Conservation (phyloP, 164 flowering plant genomes). For the grape (Vitis vinifera) region DNA sequence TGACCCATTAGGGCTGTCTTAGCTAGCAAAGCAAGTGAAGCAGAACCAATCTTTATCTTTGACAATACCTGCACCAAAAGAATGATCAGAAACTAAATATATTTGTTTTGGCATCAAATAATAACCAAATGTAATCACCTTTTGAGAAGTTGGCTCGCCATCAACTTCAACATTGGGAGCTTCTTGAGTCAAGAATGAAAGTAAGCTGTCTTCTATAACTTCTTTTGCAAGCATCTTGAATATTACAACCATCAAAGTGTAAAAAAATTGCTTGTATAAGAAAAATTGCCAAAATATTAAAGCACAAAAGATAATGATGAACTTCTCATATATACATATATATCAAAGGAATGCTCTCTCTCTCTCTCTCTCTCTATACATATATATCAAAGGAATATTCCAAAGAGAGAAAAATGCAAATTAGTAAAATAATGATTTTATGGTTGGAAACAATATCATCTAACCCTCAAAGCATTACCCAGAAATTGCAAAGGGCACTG, state of each 20-base stretch:
- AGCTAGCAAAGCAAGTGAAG: constrained; percentile 81
- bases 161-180: constrained; percentile 59
- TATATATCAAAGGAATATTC: not conserved
- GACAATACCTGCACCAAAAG: constrained; percentile 58
- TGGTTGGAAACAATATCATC: not conserved
- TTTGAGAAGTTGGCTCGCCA: constrained; percentile 55
- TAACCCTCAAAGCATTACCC: not conserved
- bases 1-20: constrained; percentile 84
- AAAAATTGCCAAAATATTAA: not conserved
- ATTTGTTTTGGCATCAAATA: constrained; percentile 4
- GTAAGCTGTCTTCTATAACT: constrained; percentile 75
- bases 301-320: not conserved
- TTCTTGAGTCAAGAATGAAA: constrained; percentile 65
- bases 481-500: not conserved
- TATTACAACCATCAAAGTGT: constrained; percentile 6
- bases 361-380: too few species aligned
- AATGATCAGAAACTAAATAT: constrained; percentile 9
- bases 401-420: not conserved
- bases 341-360: too few species aligned
- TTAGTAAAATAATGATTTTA: too few species aligned
- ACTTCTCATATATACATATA: too few species aligned
- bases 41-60: constrained; percentile 71
- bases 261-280: not conserved
- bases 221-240: constrained; percentile 93
- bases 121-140: constrained; percentile 39